phyloP scores from a whole-genome alignment of 306 rosid species.

The Castanea crenata region DNA sequence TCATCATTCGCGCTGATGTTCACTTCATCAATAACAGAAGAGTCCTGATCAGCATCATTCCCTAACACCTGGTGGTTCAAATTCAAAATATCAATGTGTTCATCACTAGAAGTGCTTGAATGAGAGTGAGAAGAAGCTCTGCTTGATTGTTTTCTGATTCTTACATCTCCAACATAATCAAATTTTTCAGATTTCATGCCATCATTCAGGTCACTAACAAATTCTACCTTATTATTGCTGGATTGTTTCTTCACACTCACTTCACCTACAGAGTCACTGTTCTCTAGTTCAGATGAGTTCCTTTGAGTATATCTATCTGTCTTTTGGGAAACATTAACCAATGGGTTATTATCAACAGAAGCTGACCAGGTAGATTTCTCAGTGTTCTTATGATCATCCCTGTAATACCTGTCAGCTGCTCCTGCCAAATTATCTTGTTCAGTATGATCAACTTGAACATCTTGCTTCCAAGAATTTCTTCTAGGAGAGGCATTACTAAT shows the following conservation, averaged over 20 bases:
- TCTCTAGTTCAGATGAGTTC: constrained; percentile 42
- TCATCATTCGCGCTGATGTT: constrained; percentile 22
- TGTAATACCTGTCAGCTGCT: constrained; percentile 24
- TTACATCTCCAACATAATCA: constrained; percentile 39
- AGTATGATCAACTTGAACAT: constrained; percentile 22
- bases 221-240: constrained; percentile 35
- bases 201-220: constrained; percentile 32
- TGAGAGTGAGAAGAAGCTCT: constrained; percentile 43
- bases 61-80: constrained; percentile 20
- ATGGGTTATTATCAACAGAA: constrained; percentile 32
- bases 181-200: constrained; percentile 36
- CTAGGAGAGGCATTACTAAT: constrained; percentile 21
- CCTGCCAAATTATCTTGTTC: constrained; percentile 38
- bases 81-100: constrained; percentile 34
- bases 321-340: constrained; percentile 31
- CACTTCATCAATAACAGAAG: constrained; percentile 44
- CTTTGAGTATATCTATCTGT: constrained; percentile 36
- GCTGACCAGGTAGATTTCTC: constrained; percentile 34
- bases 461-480: constrained; percentile 33
- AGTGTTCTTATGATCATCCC: constrained; percentile 29
- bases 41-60: constrained; percentile 29
- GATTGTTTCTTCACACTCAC: constrained; percentile 37
- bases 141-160: constrained; percentile 38
- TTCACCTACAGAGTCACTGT: constrained; percentile 28
- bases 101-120: constrained; percentile 35